Conservation (phyloP, 2,329 filamentous ascomycete species). For the Aspergillus proliferans region DNA sequence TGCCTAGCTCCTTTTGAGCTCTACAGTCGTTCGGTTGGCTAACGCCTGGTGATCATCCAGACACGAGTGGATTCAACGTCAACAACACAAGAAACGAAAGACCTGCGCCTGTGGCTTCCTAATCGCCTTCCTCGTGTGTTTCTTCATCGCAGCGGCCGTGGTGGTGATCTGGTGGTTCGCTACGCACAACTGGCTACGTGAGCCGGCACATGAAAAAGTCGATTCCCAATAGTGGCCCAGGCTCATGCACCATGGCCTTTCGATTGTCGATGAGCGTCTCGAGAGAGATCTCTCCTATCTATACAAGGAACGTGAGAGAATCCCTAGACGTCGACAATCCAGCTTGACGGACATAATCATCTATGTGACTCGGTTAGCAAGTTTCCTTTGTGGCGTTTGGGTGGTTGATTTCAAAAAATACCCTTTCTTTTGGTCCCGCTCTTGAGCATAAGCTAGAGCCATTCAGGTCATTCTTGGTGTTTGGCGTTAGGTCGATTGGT, state of each 20-base stretch:
- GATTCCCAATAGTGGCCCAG: no score
- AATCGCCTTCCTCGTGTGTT: constrained; percentile 22
- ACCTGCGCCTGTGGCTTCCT: constrained; percentile 40
- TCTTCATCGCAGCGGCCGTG: constrained; percentile 41
- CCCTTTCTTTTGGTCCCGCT: neutral
- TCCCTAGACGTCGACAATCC: no score
- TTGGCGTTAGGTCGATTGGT: no score
- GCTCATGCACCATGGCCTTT: no score
- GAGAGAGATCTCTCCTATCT: no score
- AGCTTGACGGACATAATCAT: no score
- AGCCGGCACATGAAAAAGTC: neutral
- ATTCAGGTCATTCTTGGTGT: no score
- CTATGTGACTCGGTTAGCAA: no score
- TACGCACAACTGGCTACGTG: constrained; percentile 28
- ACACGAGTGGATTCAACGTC: constrained; percentile 48
- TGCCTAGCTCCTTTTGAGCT: neutral
- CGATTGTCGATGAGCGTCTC: no score
- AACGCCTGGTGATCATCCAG: constrained; percentile 28
- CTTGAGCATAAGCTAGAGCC: no score
- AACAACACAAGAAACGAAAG: constrained; percentile 45
- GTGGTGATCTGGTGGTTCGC: constrained; percentile 41
- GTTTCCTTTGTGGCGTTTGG: neutral
- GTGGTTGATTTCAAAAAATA: neutral
- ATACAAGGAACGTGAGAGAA: no score
- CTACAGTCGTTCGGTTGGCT: neutral